Percentiles rank a stretch among this genome's conserved stretches.
Conservation (phyloP, 208 protist genomes). For the Leishmania tropica region DNA sequence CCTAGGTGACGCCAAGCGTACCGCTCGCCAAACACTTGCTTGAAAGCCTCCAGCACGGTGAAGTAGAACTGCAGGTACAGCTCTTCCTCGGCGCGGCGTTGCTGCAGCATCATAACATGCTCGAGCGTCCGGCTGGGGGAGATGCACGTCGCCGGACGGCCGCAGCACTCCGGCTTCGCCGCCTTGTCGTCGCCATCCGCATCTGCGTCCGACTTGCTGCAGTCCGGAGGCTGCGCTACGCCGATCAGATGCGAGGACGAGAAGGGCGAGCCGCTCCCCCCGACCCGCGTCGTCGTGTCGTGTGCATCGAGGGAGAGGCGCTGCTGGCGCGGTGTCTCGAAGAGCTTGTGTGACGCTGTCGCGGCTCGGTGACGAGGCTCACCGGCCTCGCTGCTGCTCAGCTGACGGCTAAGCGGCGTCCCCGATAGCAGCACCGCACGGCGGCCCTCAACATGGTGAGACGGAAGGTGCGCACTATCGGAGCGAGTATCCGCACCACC, state of each 20-base stretch:
- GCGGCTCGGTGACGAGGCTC: neutral
- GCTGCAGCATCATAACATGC: slow-evolving; percentile 38
- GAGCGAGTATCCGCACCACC: neutral
- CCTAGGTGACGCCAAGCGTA: slow-evolving; percentile 76
- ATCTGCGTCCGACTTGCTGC: neutral
- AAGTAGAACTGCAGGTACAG: slow-evolving; percentile 54
- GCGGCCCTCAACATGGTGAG: neutral
- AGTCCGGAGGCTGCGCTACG: neutral
- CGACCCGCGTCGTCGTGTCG: neutral
- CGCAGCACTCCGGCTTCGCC: neutral
- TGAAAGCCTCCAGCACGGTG: slow-evolving; percentile 58
- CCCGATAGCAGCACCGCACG: slow-evolving; percentile 2
- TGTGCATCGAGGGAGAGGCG: neutral
- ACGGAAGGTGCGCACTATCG: neutral
- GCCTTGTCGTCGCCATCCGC: neutral
- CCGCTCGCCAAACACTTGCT: slow-evolving; percentile 77
- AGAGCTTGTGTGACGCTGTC: too few species aligned
- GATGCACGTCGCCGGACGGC: slow-evolving; percentile 25
- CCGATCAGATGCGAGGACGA: neutral
- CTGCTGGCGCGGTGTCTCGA: slow-evolving; percentile 1
- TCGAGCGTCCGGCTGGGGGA: slow-evolving; percentile 70
- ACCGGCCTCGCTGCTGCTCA: neutral
- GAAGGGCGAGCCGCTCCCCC: neutral
- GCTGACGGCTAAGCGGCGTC: neutral
- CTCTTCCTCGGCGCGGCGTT: slow-evolving; percentile 43